These are phyloP conservation scores for Furcasterigmium sp. DNA, from an alignment of 2,329 filamentous ascomycete genomes.

Conservation along the genomic window DNA sequence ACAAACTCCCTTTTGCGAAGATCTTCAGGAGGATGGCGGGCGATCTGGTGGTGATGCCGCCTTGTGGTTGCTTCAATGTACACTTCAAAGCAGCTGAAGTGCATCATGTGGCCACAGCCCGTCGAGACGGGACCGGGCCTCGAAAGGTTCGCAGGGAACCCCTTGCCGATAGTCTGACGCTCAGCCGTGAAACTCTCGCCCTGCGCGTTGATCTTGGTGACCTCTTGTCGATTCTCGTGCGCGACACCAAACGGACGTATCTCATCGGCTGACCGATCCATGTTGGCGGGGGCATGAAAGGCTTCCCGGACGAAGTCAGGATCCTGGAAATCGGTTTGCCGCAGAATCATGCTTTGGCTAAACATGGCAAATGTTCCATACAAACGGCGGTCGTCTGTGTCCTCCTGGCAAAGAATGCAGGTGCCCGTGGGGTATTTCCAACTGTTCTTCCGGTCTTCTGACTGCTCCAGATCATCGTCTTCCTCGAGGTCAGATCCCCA, in stretches of 20 bases:
- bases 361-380: conserved; percentile 93
- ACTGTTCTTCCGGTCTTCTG: conserved; percentile 64
- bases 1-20: conserved; percentile 81
- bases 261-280: conserved; percentile 79
- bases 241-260: conserved; percentile 88
- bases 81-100: conserved; percentile 89
- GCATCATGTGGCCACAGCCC: conserved; percentile 97
- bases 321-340: conserved; percentile 80
- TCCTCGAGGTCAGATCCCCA: conserved; percentile 80
- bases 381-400: conserved; percentile 80
- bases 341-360: conserved; percentile 77
- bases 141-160: conserved; percentile 67
- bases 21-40: conserved; percentile 85
- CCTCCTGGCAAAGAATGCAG: conserved; percentile 95
- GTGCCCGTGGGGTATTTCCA: conserved; percentile 92
- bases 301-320: conserved; percentile 81
- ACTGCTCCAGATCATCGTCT: conserved; percentile 62
- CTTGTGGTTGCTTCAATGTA: conserved; percentile 81
- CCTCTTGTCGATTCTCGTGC: conserved; percentile 72
- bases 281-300: conserved; percentile 67
- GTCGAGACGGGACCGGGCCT: conserved; percentile 75
- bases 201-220: conserved; percentile 69
- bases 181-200: conserved; percentile 69
- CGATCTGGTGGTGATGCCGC: conserved; percentile 87
- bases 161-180: conserved; percentile 80